A percentile compares a stretch with the other conserved stretches of the same genome.
Conservation (phyloP, 441 rosid species). For the Arabidopsis hybrid region DNA sequence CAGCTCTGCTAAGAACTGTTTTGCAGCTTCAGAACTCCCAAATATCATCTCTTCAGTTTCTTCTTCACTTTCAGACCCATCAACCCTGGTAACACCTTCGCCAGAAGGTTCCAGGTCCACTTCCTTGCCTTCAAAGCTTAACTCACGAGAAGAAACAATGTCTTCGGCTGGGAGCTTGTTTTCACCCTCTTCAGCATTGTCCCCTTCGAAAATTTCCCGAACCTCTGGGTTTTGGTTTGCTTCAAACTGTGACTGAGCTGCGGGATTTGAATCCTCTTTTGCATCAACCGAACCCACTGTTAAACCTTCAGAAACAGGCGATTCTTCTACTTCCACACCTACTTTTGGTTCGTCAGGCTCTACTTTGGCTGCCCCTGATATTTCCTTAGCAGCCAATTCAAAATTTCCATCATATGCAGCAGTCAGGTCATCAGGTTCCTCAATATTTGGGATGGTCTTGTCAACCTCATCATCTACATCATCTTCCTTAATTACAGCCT, state of each 20-base stretch:
- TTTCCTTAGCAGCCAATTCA: constrained; percentile 29
- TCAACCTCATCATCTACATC: constrained; percentile 45
- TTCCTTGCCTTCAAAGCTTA: constrained; percentile 45
- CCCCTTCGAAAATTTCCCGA: constrained; percentile 31
- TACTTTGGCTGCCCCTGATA: constrained; percentile 35
- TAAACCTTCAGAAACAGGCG: constrained; percentile 39
- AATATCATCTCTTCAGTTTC: constrained; percentile 68
- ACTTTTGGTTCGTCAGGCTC: constrained; percentile 42
- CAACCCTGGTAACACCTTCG: constrained; percentile 48
- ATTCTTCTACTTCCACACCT: constrained; percentile 30
- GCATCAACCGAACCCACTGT: constrained; percentile 31
- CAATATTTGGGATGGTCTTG: constrained; percentile 27
- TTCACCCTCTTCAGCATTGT: constrained; percentile 45
- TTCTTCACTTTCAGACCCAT: constrained; percentile 61
- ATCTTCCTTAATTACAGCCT: constrained; percentile 37
- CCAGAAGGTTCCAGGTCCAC: constrained; percentile 43
- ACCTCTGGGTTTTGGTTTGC: constrained; percentile 34
- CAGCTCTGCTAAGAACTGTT: constrained; percentile 79
- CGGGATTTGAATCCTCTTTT: constrained; percentile 28
- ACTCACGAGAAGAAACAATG: constrained; percentile 40
- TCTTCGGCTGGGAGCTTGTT: constrained; percentile 41
- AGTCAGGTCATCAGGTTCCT: constrained; percentile 41
- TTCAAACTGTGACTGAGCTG: constrained; percentile 31
- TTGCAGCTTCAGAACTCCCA: constrained; percentile 82
- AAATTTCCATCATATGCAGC: constrained; percentile 37